phyloP scores from a whole-genome alignment of 768 basidiomycete genomes.

The Phlegmacium glaucopus region DNA sequence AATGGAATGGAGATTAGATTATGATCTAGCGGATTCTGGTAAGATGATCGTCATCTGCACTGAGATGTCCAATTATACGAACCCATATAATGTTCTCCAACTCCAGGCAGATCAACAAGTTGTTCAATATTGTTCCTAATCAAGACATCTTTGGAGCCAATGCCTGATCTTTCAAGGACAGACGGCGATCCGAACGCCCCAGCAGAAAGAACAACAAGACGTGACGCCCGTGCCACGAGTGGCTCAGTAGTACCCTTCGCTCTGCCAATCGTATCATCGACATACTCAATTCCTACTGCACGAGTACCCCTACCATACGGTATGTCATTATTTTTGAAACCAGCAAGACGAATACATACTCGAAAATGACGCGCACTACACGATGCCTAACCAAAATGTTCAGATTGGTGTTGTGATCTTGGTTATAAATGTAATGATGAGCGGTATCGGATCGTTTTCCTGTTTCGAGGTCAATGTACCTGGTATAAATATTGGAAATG shows the following conservation, averaged over 20 bases:
- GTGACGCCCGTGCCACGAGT: slow-evolving; percentile 25
- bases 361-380: slow-evolving; percentile 48
- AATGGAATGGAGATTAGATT: slow-evolving; percentile 34
- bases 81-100: slow-evolving; percentile 70
- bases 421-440: slow-evolving; percentile 49
- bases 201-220: too few species aligned
- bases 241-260: slow-evolving; percentile 14
- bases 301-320: slow-evolving; percentile 30
- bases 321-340: not conserved
- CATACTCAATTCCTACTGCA: slow-evolving; percentile 53
- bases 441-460: slow-evolving; percentile 59
- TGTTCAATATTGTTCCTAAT: slow-evolving; percentile 42
- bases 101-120: slow-evolving; percentile 66
- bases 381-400: slow-evolving; percentile 39
- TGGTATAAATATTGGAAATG: slow-evolving; percentile 17
- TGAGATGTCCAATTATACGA: not conserved
- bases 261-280: slow-evolving; percentile 29
- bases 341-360: slow-evolving; percentile 28
- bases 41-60: not conserved
- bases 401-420: slow-evolving; percentile 42
- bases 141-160: slow-evolving; percentile 53
- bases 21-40: not conserved
- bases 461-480: slow-evolving; percentile 49
- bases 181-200: slow-evolving; percentile 54
- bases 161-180: slow-evolving; percentile 54